Evolutionary conservation across 169 alveolate genomes (phyloP).

Genomic region (Besnoitia besnoiti): DNA sequence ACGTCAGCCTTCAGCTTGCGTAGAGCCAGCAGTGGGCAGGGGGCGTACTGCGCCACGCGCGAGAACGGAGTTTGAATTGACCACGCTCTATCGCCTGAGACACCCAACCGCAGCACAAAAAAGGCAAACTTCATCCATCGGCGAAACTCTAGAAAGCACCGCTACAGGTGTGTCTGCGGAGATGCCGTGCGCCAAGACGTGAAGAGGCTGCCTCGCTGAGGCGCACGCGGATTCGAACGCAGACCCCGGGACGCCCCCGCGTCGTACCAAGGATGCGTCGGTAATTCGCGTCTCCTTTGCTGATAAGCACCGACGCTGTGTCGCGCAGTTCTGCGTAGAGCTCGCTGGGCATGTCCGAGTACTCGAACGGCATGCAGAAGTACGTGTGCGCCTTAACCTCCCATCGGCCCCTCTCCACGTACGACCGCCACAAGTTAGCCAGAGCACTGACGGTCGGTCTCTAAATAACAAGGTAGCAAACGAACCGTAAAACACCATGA

Average conservation of each 20-base stretch:
- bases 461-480: neutral
- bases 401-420: conserved; percentile 20
- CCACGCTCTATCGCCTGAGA: conserved; percentile 21
- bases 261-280: conserved; percentile 13
- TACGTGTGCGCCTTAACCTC: conserved; percentile 5
- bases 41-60: conserved; percentile 7
- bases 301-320: neutral
- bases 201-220: too few species aligned
- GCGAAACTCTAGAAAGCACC: too few species aligned
- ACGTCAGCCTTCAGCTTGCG: neutral
- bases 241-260: too few species aligned
- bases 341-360: conserved; percentile 37
- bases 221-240: too few species aligned
- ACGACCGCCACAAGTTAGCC: conserved; percentile 19
- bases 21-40: conserved; percentile 33
- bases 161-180: too few species aligned
- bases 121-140: too few species aligned
- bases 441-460: neutral
- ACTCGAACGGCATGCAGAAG: conserved; percentile 39
- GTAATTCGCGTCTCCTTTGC: conserved; percentile 43
- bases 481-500: too few species aligned
- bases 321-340: conserved; percentile 14
- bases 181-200: too few species aligned
- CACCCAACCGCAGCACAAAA: neutral
- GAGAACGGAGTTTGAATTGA: conserved; percentile 23